These are phyloP conservation scores for Kluyveromyces starmeri DNA, from an alignment of 805 yeast genomes.

Conservation along the genomic window DNA sequence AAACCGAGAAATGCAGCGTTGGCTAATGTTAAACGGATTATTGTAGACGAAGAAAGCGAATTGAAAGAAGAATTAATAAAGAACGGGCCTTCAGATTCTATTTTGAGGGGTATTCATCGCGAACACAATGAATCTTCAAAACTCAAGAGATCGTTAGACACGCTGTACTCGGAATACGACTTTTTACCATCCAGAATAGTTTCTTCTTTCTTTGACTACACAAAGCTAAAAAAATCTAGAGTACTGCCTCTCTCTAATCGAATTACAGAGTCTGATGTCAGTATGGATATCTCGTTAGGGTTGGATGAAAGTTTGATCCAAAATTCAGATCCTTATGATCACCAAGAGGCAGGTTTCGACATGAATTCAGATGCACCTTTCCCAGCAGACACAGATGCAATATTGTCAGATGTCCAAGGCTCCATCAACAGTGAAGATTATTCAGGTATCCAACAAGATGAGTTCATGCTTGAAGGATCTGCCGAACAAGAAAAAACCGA, in stretches of 20 bases:
- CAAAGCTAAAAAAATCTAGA: conserved; percentile 17
- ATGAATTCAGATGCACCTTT: conserved; percentile 6
- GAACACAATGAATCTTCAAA: conserved; percentile 22
- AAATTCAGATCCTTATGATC: conserved; percentile 2
- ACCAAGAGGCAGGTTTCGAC: conserved; percentile 6
- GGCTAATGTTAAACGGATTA: conserved; percentile 11
- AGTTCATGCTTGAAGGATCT: conserved; percentile 2
- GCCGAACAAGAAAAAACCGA: conserved; percentile 3
- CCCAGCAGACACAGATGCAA: conserved; percentile 12
- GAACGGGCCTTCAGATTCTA: conserved; percentile 5
- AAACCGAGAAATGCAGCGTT: conserved; percentile 11
- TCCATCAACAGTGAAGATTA: conserved; percentile 2
- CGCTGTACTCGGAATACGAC: conserved; percentile 2
- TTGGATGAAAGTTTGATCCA: conserved; percentile 13
- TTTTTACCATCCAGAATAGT: conserved; percentile 16
- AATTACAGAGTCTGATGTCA: conserved; percentile 11
- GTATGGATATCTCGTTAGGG: conserved; percentile 20
- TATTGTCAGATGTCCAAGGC: conserved; percentile 4
- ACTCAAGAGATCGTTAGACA: conserved; percentile 5
- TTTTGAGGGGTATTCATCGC: conserved; percentile 5
- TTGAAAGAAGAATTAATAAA: conserved; percentile 12
- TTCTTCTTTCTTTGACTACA: conserved; percentile 12
- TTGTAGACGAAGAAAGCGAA: conserved; percentile 16
- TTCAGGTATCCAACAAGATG: conserved; percentile 1
- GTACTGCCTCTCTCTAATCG: conserved; percentile 2